These are phyloP conservation scores for Psophocarpus tetragonolobus DNA, from an alignment of 306 rosid genomes.

Conservation along the genomic window DNA sequence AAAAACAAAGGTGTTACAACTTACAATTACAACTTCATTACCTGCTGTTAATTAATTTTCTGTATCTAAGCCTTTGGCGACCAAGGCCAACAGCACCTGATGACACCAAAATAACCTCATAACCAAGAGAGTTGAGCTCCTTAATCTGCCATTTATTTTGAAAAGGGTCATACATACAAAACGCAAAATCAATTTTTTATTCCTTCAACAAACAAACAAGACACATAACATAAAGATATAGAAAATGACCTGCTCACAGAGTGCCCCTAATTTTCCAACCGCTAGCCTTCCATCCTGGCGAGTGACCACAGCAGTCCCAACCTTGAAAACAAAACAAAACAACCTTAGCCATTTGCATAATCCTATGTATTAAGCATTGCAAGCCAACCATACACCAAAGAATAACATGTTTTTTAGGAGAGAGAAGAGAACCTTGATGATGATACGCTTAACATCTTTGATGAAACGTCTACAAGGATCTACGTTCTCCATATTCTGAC, in stretches of 20 bases:
- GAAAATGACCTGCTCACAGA: conserved; percentile 79
- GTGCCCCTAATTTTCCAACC: conserved; percentile 71
- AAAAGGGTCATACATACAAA: conserved; percentile 21
- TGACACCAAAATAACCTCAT: conserved; percentile 89
- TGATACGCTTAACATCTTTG: conserved; percentile 45
- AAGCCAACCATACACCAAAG: not conserved
- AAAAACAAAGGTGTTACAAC: not conserved
- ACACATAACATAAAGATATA: not conserved
- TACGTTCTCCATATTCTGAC: conserved; percentile 30
- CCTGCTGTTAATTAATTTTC: conserved; percentile 93
- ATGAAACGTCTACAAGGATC: conserved; percentile 38
- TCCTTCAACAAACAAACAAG: not conserved
- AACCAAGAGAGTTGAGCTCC: conserved; percentile 76
- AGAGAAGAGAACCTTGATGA: conserved; percentile 39
- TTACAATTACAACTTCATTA: conserved; percentile 28
- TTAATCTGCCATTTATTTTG: conserved; percentile 65
- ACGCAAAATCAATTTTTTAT: conserved; percentile 31
- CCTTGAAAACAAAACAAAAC: conserved; percentile 30
- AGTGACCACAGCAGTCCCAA: conserved; percentile 54
- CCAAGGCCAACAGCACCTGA: conserved; percentile 99
- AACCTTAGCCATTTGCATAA: conserved; percentile 31
- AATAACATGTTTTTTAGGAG: not conserved
- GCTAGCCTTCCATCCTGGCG: conserved; percentile 50
- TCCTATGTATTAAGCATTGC: conserved; percentile 6
- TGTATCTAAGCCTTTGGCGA: conserved; percentile 86